Base-by-base conservation (phyloP, 2,329 filamentous ascomycete species). In the Podosphaera xanthii region DNA sequence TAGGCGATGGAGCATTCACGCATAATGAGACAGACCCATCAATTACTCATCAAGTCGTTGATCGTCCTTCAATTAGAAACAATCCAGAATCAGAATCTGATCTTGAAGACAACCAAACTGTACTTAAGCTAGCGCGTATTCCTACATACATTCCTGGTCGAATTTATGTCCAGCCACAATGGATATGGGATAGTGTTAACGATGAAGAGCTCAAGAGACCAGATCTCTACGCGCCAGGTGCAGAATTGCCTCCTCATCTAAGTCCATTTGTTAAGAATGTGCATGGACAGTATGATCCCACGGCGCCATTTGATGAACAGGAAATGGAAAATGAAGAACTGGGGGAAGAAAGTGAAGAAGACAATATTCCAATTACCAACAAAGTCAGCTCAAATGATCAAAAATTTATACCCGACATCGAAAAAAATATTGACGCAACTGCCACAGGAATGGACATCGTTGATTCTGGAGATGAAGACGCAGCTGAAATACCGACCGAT, bases 171-270 rank as follows among this genome's bases (percentile, higher is more conserved):
- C 92, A 98, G 74, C 92, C 92, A 30, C 92, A 98, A 70, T 98
- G 94, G 91, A 82, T 98, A 3, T 98, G 92, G 92, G 92, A 98
- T 69, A 91, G 87, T 67, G 75, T 95, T 70, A 98, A 98, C 70
- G 87, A 92, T 53, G 87, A 88, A 62, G 88, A 91, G 71, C 75
- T 98, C 59, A 83, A 96, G 70, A 79, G 86, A 64, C 81, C 90
- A 38, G 88, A 96, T 68, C 73, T 90, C 42, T 98, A 98, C 68
- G 87, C 84, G 0, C 92, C 92, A 1, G 92, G 92, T 22, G 85
- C 90, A 22, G 83, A 87, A 64, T 76, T 98, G 38, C 92, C 92
- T 31, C 92, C 92, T 10, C 92, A 98, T 76, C 72, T 98, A 66
- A 97, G 90, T 71, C 92, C 92, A 34, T 98, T 94, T 77, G 89